Conservation (phyloP, 768 basidiomycete species). For the Hericium rajendrae region DNA sequence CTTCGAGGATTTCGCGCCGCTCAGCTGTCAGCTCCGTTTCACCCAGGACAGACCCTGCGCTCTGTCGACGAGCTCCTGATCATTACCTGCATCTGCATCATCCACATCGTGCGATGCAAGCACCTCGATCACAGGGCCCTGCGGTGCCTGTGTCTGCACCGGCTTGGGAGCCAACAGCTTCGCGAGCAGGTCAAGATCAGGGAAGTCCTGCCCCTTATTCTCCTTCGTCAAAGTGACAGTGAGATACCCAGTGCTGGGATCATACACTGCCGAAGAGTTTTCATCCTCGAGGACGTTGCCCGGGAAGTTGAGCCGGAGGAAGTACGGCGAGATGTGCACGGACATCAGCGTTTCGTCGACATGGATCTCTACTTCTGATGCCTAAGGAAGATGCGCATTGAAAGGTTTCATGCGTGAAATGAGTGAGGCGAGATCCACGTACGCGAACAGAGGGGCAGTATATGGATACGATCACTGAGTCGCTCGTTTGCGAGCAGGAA, state of each 20-base stretch:
- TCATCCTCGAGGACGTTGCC: conserved; percentile 59
- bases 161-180: conserved; percentile 66
- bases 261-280: conserved; percentile 59
- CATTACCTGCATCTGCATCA: conserved; percentile 13
- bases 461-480: conserved; percentile 45
- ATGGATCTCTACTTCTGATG: conserved; percentile 72
- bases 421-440: neutral
- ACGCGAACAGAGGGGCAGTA: conserved; percentile 64
- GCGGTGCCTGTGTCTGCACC: conserved; percentile 7
- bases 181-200: conserved; percentile 70
- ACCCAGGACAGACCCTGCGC: conserved; percentile 41
- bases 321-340: conserved; percentile 78
- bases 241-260: conserved; percentile 70
- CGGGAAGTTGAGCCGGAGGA: conserved; percentile 71
- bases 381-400: conserved; percentile 31
- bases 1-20: conserved; percentile 42
- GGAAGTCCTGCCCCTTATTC: conserved; percentile 53
- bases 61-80: conserved; percentile 32
- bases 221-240: conserved; percentile 67
- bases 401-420: neutral
- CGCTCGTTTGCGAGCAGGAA: conserved; percentile 52
- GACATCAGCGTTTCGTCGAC: conserved; percentile 63
- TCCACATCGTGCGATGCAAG: conserved; percentile 19
- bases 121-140: conserved; percentile 48
- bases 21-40: conserved; percentile 21